Evolutionary conservation across 2,329 filamentous ascomycete genomes (phyloP), one percentile per base, ranked within the genome.

Genomic region (Lachnum nothofagi): DNA sequence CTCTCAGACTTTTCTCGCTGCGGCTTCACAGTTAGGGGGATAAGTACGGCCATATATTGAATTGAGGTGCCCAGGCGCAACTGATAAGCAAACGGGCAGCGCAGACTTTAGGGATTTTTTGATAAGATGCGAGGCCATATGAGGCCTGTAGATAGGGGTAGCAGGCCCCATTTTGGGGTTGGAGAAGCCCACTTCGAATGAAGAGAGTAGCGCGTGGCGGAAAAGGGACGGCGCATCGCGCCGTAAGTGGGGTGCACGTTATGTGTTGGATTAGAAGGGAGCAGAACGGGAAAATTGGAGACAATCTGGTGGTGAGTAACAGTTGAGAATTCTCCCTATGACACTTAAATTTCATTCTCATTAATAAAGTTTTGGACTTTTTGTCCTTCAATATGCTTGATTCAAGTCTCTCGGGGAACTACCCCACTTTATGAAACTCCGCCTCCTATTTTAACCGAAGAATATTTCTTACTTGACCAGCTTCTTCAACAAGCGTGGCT

Each of bases 51-150:
- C 12, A 23, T 14, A 16, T 16, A 14, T 25, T 34, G n/a, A 5
- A n/a, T 20, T 24, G 3, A 22, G 20, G 10, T 42, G 40, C 24
- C 40, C n/a, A 9, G 35, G 23, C 29, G 20, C 23, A 12, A 14
- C 29, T 16, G 42, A 34, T 35, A 44, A 35, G 42, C 19, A 16
- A 16, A 24, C 42, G 40, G 40, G 25, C 38, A 40, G 38, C 38
- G 20, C 14, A 14, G 31, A 16, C 5, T 29, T 6, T 29, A 14
- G 5, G 31, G n/a, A 14, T 34, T 29, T 42, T 42, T 24, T 25
- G 25, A 42, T 25, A 42, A 25, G 14, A 19, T 25, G 23, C 22
- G 25, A 42, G 39, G 19, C 41, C 27, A 43, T 43, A 9, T n/a
- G n/a, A 34, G 24, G 16, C 41, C 41, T 43, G 17, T 33, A 31